Conservation (phyloP, 2,329 filamentous ascomycete species). For the Pyrenophora seminiperda region DNA sequence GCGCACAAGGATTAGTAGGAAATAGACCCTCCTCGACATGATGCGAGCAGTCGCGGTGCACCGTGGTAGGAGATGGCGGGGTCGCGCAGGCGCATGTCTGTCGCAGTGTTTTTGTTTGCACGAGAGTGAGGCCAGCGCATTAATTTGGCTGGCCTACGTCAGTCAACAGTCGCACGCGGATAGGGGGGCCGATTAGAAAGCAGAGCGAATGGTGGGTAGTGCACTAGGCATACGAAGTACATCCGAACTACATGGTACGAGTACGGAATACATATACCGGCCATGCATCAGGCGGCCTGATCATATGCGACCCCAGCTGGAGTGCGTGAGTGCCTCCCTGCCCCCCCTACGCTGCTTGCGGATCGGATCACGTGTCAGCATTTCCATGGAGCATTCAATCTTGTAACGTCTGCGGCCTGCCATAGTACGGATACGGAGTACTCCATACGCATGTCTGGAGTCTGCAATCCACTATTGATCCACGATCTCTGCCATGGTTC, state of each 20-base stretch:
- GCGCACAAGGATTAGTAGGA: conserved; percentile 82
- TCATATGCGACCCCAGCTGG: conserved; percentile 24
- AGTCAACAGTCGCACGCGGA: conserved; percentile 32
- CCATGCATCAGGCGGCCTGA: conserved; percentile 27
- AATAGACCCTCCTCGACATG: conserved; percentile 93
- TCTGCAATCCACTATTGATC: no score
- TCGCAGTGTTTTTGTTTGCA: conserved; percentile 20
- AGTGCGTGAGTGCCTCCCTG: no score
- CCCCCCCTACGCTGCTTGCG: conserved; percentile 11
- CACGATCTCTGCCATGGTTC: no score
- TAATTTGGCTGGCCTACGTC: conserved; percentile 29
- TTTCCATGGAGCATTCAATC: no score
- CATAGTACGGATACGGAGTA: no score
- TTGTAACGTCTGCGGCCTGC: no score
- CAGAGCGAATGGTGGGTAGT: conserved; percentile 5
- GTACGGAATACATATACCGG: no score
- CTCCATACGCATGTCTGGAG: no score
- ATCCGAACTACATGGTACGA: conserved; percentile 22
- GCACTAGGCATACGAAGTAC: background rate
- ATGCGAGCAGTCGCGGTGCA: conserved; percentile 34
- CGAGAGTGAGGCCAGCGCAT: conserved; percentile 27
- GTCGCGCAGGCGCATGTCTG: conserved; percentile 42
- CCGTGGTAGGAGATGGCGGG: conserved; percentile 18
- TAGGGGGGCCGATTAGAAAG: conserved; percentile 20
- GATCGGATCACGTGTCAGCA: conserved; percentile 3